Evolutionary conservation across 75 land plant species (phyloP).

Genomic region (Gnetum montanum): DNA sequence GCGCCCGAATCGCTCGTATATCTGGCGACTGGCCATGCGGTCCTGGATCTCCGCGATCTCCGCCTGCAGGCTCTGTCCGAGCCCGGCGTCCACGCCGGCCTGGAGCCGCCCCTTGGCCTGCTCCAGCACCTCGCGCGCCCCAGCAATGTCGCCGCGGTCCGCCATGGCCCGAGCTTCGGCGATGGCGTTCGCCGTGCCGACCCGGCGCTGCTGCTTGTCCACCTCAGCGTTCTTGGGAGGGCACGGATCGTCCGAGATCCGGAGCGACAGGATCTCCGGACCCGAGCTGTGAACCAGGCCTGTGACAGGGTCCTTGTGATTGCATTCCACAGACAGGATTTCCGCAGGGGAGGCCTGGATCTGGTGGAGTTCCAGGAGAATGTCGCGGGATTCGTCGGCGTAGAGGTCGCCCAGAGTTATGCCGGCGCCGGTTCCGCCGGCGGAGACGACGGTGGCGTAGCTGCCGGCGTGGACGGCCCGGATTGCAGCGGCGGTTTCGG

Average conservation of each 20-base stretch:
- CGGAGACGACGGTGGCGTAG: conserved; percentile 5
- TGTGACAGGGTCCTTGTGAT: conserved; percentile 41
- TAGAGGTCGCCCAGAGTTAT: conserved; percentile 69
- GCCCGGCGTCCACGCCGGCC: conserved; percentile 28
- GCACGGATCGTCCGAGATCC: too few relatives aligned
- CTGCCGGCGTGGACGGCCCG: conserved; percentile 24
- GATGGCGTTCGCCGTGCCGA: conserved; percentile 46
- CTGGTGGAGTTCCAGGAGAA: conserved; percentile 48
- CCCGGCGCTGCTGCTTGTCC: conserved; percentile 37
- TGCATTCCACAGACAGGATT: conserved; percentile 32
- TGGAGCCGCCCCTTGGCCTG: conserved; percentile 41
- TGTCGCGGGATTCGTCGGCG: conserved; percentile 71
- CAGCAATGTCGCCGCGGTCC: conserved; percentile 35
- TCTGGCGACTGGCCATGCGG: conserved; percentile 25
- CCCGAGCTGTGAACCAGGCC: conserved; percentile 14
- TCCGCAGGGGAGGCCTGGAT: conserved; percentile 7
- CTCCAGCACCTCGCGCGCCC: conserved; percentile 36
- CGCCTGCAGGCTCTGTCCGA: conserved; percentile 27
- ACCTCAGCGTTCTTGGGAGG: too few relatives aligned
- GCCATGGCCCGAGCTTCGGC: conserved; percentile 53
- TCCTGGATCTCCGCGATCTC: conserved; percentile 48
- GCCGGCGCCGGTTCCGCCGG: conserved; percentile 9
- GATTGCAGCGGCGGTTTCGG: conserved; percentile 25
- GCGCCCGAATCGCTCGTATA: conserved; percentile 28
- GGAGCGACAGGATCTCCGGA: conserved; percentile 16